These are phyloP conservation scores for Pseudoturritis turrita DNA, from an alignment of 345 rosid genomes.

Conservation along the genomic window DNA sequence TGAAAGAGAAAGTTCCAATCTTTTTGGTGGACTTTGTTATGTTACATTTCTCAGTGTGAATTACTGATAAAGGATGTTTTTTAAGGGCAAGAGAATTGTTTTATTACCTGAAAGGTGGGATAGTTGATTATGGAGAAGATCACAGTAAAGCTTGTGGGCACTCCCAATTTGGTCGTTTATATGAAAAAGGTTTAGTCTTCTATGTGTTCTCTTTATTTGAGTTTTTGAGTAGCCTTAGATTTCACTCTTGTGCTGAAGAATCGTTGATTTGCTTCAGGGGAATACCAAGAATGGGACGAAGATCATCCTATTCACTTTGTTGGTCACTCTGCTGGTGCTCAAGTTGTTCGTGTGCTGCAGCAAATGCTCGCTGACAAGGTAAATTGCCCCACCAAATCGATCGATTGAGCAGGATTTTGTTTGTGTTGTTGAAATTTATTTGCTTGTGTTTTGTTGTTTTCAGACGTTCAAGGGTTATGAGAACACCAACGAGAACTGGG, in stretches of 20 bases:
- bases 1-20: background rate
- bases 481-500: constrained; percentile 85
- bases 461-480: constrained; percentile 80
- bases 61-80: constrained; percentile 6
- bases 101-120: constrained; percentile 92
- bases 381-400: background rate
- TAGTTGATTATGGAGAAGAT: constrained; percentile 90
- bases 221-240: background rate
- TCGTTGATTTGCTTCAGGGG: constrained; percentile 44
- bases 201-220: background rate
- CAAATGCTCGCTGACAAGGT: constrained; percentile 99
- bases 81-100: constrained; percentile 93
- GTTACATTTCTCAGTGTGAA: background rate
- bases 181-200: constrained; percentile 58
- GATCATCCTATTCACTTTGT: constrained; percentile 95
- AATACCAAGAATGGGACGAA: constrained; percentile 90
- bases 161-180: constrained; percentile 73
- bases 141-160: constrained; percentile 94
- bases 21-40: background rate
- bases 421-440: background rate
- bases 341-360: constrained; percentile 96
- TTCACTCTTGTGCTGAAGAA: constrained; percentile 13
- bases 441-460: constrained; percentile 10
- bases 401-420: background rate
- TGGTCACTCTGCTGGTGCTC: constrained; percentile 99